A percentile compares a stretch with the other conserved stretches of the same genome.
Evolutionary conservation across 1,284 basidiomycete genomes (phyloP).

Genomic region (Pseudozyma pruni): DNA sequence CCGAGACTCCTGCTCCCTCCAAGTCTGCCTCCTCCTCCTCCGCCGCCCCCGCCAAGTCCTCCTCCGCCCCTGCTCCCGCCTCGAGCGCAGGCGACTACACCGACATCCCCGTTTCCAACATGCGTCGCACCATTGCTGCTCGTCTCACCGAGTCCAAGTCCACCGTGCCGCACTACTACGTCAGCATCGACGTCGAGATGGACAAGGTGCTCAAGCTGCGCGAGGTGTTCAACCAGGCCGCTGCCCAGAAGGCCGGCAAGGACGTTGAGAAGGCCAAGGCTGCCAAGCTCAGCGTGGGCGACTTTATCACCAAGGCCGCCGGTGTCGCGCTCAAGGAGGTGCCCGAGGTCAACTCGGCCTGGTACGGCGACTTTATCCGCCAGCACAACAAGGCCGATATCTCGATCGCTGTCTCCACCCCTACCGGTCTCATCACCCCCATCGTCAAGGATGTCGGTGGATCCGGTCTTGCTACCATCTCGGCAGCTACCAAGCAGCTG

Average conservation of each 20-base stretch:
- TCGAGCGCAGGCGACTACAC: slow-evolving; percentile 76
- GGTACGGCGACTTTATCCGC: slow-evolving; percentile 94
- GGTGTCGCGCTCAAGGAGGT: slow-evolving; percentile 91
- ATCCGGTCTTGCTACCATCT: slow-evolving; percentile 92
- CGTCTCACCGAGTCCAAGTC: slow-evolving; percentile 93
- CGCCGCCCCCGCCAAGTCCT: slow-evolving; percentile 31
- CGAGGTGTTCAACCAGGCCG: slow-evolving; percentile 87
- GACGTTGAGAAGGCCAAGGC: slow-evolving; percentile 77
- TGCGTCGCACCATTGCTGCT: slow-evolving; percentile 90
- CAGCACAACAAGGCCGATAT: slow-evolving; percentile 98
- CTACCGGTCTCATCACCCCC: slow-evolving; percentile 94
- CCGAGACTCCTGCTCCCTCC: slow-evolving; percentile 22
- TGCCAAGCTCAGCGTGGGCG: slow-evolving; percentile 92
- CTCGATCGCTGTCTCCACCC: slow-evolving; percentile 94
- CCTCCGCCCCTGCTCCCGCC: slow-evolving; percentile 40
- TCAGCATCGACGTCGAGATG: slow-evolving; percentile 96
- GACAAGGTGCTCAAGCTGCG: slow-evolving; percentile 93
- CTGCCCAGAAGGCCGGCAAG: slow-evolving; percentile 57
- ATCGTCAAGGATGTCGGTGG: slow-evolving; percentile 92
- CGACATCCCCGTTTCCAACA: slow-evolving; percentile 91
- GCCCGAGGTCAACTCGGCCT: slow-evolving; percentile 96
- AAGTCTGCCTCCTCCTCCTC: slow-evolving; percentile 19
- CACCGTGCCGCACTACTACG: slow-evolving; percentile 95
- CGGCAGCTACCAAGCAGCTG: slow-evolving; percentile 88
- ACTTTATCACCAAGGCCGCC: slow-evolving; percentile 96